phyloP scores from a whole-genome alignment of 768 basidiomycete genomes.

The Boletus reticuloceps region DNA sequence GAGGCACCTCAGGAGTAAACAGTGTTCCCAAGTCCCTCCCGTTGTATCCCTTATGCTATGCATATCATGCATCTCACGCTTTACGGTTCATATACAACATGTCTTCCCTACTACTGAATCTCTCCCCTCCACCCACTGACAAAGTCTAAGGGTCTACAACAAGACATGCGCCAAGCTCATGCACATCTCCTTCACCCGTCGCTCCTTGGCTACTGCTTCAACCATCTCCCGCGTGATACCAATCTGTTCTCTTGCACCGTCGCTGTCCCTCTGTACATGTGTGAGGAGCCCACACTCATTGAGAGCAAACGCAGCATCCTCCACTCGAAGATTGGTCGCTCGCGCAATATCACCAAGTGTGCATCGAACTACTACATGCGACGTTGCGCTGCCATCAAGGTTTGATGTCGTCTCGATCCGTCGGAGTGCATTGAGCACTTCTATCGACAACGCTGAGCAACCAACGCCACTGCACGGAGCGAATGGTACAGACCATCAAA shows the following conservation, averaged over 20 bases:
- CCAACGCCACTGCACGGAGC: background rate
- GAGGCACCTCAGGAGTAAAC: conserved; percentile 66
- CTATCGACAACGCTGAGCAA: conserved; percentile 29
- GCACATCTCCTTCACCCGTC: conserved; percentile 70
- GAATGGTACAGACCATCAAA: conserved; percentile 39
- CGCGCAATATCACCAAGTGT: conserved; percentile 75
- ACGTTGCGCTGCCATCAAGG: conserved; percentile 66
- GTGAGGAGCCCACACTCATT: conserved; percentile 80
- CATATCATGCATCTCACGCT: conserved; percentile 25
- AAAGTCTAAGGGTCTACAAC: conserved; percentile 27
- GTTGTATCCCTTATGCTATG: conserved; percentile 29
- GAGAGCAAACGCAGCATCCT: conserved; percentile 87
- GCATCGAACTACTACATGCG: conserved; percentile 65
- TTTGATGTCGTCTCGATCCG: conserved; percentile 56
- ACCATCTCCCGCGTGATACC: conserved; percentile 65
- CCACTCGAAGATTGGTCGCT: conserved; percentile 76
- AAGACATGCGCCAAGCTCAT: conserved; percentile 59
- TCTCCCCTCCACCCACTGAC: background rate
- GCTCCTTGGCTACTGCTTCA: conserved; percentile 60
- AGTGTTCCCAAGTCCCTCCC: background rate
- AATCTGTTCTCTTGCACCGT: conserved; percentile 40
- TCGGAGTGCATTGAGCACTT: conserved; percentile 54
- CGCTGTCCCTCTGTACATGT: conserved; percentile 35
- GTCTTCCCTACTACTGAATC: conserved; percentile 1
- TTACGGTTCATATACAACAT: conserved; percentile 23